These are phyloP conservation scores for Leccinum boreale DNA, from an alignment of 768 basidiomycete genomes.

Conservation along the genomic window DNA sequence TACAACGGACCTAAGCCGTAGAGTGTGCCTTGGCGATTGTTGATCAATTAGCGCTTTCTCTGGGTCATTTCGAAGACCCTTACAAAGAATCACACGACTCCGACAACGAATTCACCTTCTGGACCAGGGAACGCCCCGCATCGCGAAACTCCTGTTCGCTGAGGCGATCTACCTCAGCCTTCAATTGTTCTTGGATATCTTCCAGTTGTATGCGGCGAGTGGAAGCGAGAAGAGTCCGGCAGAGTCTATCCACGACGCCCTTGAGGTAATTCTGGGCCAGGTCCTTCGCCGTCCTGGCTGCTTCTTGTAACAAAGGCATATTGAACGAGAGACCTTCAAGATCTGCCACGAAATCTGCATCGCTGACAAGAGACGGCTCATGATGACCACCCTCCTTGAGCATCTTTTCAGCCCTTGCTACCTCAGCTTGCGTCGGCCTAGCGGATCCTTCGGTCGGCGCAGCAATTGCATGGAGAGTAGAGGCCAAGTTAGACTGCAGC, in stretches of 20 bases:
- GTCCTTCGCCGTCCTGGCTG: conserved; percentile 6
- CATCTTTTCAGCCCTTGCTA: conserved; percentile 14
- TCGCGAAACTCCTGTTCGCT: conserved; percentile 19
- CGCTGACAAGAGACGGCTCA: conserved; percentile 18
- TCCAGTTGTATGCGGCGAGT: conserved; percentile 17
- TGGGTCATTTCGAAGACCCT: not conserved
- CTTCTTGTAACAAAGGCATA: conserved; percentile 18
- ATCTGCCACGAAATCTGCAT: conserved; percentile 23
- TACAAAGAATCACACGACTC: conserved; percentile 17
- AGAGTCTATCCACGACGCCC: conserved; percentile 16
- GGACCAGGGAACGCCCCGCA: conserved; percentile 7
- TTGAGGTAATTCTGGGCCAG: conserved; percentile 21
- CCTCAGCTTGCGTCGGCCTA: conserved; percentile 13
- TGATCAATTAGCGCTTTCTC: not conserved
- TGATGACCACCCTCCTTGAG: conserved; percentile 19
- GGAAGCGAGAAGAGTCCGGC: conserved; percentile 9
- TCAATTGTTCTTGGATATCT: conserved; percentile 12
- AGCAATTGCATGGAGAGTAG: conserved; percentile 15
- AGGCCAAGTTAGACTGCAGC: conserved; percentile 9
- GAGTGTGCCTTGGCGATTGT: conserved; percentile 9
- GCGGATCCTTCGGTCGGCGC: not conserved
- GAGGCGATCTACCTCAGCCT: conserved; percentile 9
- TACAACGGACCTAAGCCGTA: conserved; percentile 11
- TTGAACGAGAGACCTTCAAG: conserved; percentile 13
- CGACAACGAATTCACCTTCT: conserved; percentile 19